Evolutionary conservation across 768 basidiomycete genomes (phyloP).

Genomic region (Lanmaoa rubissima): DNA sequence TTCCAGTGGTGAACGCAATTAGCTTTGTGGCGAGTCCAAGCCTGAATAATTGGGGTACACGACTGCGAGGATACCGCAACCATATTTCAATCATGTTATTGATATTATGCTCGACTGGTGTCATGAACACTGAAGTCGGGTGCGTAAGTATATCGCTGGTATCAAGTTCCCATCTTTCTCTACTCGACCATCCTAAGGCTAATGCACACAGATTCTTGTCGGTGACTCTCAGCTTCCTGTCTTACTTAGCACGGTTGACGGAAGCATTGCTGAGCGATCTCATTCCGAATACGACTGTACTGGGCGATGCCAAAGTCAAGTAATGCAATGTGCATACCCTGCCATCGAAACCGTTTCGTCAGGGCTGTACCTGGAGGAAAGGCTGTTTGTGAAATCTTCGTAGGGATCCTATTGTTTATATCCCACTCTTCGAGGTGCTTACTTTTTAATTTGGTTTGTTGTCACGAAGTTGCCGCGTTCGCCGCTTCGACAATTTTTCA

Average conservation of each 20-base stretch:
- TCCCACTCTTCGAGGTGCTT: not conserved
- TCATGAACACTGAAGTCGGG: not conserved
- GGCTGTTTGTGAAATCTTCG: constrained; percentile 7
- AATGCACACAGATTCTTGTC: not conserved
- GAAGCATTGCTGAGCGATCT: not conserved
- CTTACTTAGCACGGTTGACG: not conserved
- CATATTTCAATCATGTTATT: not conserved
- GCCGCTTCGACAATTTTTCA: not conserved
- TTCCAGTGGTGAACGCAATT: too few relatives aligned
- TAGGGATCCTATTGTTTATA: not conserved
- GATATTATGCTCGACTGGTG: too few relatives aligned
- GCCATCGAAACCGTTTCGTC: not conserved
- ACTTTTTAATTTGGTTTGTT: not conserved
- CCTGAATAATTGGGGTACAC: too few relatives aligned
- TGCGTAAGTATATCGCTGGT: not conserved
- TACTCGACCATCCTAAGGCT: not conserved
- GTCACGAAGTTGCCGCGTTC: not conserved
- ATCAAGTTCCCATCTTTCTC: not conserved
- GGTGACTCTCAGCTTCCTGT: not conserved
- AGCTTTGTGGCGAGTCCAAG: not conserved
- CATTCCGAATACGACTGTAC: not conserved
- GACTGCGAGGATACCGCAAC: not conserved
- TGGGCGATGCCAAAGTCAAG: constrained; percentile 4
- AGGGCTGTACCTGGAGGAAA: constrained; percentile 15
- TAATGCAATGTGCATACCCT: constrained; percentile 2